Evolutionary conservation across 805 yeast species (phyloP), one percentile per base, ranked within the genome.

Genomic region (Peterozyma toletana): DNA sequence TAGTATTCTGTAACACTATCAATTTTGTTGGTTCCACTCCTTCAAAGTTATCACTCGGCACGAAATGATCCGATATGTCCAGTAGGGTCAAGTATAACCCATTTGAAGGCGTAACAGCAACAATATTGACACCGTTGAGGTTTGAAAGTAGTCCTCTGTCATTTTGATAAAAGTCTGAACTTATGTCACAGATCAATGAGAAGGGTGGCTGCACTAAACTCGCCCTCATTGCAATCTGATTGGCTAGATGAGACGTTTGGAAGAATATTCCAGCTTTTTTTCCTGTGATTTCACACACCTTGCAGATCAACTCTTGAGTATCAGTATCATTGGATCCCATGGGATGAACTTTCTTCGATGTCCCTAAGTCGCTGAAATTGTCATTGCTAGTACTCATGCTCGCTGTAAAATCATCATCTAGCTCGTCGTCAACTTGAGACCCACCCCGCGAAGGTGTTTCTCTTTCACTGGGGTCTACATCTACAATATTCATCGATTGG

Each of bases 101-200:
- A 56, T 89, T 89, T 13, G 74, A 56, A 2, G 98, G 96, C 21
- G 61, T 66, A 9, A 89, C 88, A 0, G 96, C 86, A 6, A 76
- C 76, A 4, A 87, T 95, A 93, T 90, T 85, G 2, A 96, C 95
- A 62, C 85, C 95, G n/a, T 95, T 85, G 47, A 90, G 68, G 40
- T 86, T 78, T 4, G 96, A 93, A 39, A 90, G 62, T 2, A 96
- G 97, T 21, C 90, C 96, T 16, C 96, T 96, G 63, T 90, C 98
- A 52, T 79, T 79, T 33, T 78, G 68, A 60, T 73, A 88, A 18
- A 90, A 80, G 55, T 90, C 97, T 9, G 91, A 80, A 47, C 96
- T 71, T 62, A 79, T 71, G 60, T 90, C 97, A 66, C 96, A 86
- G 38, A 90, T 56, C 21, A 90, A 69, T 13, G 89, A 76, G 66